Evolutionary conservation across 805 yeast species (phyloP).

Genomic region (Candida sithepensis): DNA sequence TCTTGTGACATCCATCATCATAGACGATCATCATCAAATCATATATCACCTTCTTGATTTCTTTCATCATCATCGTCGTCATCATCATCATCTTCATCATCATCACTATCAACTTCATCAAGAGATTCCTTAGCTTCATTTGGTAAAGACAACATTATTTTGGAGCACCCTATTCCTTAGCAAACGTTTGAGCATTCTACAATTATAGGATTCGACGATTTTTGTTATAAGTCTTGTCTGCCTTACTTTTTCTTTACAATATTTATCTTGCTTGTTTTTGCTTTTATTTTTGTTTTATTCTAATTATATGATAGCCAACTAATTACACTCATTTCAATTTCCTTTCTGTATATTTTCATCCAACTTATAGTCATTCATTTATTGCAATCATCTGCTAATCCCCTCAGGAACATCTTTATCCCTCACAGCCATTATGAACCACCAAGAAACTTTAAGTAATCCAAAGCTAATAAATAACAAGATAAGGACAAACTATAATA

Average conservation of each 20-base stretch:
- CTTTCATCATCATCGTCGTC: neutral
- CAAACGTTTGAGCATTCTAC: too few relatives aligned
- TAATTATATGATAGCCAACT: neutral
- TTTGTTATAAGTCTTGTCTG: neutral
- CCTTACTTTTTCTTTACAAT: neutral
- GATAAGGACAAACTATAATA: neutral
- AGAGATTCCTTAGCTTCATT: too few relatives aligned
- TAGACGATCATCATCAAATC: neutral
- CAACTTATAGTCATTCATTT: neutral
- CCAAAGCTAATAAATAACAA: constrained; percentile 3
- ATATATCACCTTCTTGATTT: neutral
- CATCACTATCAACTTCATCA: too few relatives aligned
- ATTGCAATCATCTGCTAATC: neutral
- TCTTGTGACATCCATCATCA: neutral
- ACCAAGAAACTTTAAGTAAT: constrained; percentile 1
- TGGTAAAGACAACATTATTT: too few relatives aligned
- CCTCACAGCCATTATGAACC: neutral
- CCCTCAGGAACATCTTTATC: neutral
- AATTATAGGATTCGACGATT: neutral
- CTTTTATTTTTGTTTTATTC: neutral
- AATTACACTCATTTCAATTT: neutral
- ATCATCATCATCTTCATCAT: neutral
- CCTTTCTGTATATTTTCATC: neutral
- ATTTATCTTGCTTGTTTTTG: neutral
- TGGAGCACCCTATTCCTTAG: too few relatives aligned